phyloP scores from a whole-genome alignment of 768 basidiomycete species.

The Lactarius pseudohatsudake region DNA sequence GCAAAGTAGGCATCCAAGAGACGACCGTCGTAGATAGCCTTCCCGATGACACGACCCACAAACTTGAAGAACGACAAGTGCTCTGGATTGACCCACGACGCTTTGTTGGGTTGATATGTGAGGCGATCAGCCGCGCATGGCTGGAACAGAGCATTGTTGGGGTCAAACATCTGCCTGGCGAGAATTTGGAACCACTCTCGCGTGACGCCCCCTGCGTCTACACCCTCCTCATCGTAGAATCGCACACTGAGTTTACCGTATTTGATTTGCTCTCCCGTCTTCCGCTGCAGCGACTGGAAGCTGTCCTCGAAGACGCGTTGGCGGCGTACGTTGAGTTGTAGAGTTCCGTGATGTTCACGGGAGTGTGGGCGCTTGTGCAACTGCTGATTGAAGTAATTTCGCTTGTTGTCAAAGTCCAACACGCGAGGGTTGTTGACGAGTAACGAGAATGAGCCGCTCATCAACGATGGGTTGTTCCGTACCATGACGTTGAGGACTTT shows the following conservation, averaged over 20 bases:
- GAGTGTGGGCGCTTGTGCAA: conserved; percentile 78
- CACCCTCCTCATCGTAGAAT: conserved; percentile 96
- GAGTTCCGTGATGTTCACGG: conserved; percentile 77
- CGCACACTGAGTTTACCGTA: conserved; percentile 95
- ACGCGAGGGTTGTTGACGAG: conserved; percentile 95
- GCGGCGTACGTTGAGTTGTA: conserved; percentile 87
- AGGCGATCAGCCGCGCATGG: conserved; percentile 93
- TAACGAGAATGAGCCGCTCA: conserved; percentile 97
- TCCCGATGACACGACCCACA: conserved; percentile 95
- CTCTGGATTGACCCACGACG: conserved; percentile 92
- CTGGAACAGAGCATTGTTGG: conserved; percentile 97
- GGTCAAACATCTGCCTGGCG: conserved; percentile 98
- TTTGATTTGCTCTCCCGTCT: conserved; percentile 94
- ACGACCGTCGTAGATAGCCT: conserved; percentile 95
- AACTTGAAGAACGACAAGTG: conserved; percentile 99
- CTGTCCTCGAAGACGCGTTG: conserved; percentile 97
- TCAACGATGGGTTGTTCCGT: conserved; percentile 94
- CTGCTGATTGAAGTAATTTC: conserved; percentile 93
- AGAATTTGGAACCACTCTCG: conserved; percentile 99
- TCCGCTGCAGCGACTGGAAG: conserved; percentile 86
- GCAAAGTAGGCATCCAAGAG: conserved; percentile 98
- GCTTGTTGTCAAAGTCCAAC: conserved; percentile 99
- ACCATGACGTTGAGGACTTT: conserved; percentile 97
- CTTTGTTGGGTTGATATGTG: conserved; percentile 95
- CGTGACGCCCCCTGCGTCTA: conserved; percentile 97